Base-by-base conservation (phyloP, 2,329 filamentous ascomycete genomes). In the Emergomyces orientalis region DNA sequence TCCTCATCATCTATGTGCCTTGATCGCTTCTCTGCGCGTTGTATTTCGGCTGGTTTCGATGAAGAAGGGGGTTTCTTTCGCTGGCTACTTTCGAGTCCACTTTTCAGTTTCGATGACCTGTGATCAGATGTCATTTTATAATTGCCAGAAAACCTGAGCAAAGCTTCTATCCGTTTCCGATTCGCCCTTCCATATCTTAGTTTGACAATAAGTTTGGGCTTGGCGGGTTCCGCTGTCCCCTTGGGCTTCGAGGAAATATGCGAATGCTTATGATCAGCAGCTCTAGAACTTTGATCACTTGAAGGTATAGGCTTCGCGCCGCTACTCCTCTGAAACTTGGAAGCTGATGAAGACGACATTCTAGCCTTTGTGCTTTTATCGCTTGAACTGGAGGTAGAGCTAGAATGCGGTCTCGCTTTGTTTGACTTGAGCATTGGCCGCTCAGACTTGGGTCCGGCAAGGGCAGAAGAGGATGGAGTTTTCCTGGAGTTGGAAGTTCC, bases 101-200 rank as follows among this genome's bases (percentile, higher is more conserved):
- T 65, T 22, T 66, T 67, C 30, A 69, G 69, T 37, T 70, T 71
- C 14, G 62, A 59, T 22, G 71, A 67, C 25, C 69, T 69, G 62
- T 67, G 67, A n/a, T 69, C 66, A 14, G 65, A 66, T 51, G 67
- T 64, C 4, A 64, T 34, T 68, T 72, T 77, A 59, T 66, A 72
- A 67, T 77, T 78, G 49, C 71, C 72, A 30, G 74, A 73, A 58
- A 80, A 77, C 66, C 76, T 79, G 25, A 80, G 71, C 22, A 80
- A 70, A 39, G 71, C 76, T 63, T 79, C 77, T 39, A 84, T 76
- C n/a, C 77, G 76, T 61, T 77, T 77, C 51, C 74, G 73, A 67
- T 80, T 79, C 49, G 76, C 70, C 67, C 79, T 82, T 19, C 80
- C 79, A 67, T 82, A 84, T 64, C 77, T 82, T 49, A 84, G 69